Conservation (phyloP, 129 eudicot genomes). For the Helianthus tuberosus region DNA sequence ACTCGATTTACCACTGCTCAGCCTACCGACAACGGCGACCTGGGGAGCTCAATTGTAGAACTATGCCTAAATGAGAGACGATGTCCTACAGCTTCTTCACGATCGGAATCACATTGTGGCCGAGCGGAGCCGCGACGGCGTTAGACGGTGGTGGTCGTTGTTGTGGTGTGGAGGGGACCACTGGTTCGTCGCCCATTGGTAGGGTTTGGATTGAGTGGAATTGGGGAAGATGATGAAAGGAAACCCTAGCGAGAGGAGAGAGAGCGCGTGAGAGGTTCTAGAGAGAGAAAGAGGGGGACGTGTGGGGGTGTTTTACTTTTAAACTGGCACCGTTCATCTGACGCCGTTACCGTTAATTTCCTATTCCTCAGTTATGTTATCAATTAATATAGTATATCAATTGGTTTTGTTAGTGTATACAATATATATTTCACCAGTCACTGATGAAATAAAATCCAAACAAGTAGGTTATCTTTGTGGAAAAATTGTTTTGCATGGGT, state of each 20-base stretch:
- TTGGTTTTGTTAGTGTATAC: no score
- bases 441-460: no score
- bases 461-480: no score
- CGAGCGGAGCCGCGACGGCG: slow-evolving; percentile 54
- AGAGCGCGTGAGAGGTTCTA: slow-evolving; percentile 21
- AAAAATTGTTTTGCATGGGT: no score
- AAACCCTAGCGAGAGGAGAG: slow-evolving; percentile 48
- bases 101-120: slow-evolving; percentile 83
- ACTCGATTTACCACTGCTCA: slow-evolving; percentile 97
- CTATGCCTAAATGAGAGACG: slow-evolving; percentile 79
- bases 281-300: slow-evolving; percentile 12
- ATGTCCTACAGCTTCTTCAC: slow-evolving; percentile 96
- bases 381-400: no score
- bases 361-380: no score
- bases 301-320: slow-evolving; percentile 7
- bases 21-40: slow-evolving; percentile 98
- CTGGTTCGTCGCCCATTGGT: slow-evolving; percentile 71
- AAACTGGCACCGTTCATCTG: no score
- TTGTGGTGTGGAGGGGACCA: slow-evolving; percentile 33
- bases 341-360: no score
- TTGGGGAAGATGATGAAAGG: not conserved
- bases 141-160: slow-evolving; percentile 20
- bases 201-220: slow-evolving; percentile 10
- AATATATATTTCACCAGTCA: no score
- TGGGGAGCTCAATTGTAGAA: slow-evolving; percentile 84